Evolutionary conservation across 2,329 filamentous ascomycete species (phyloP), one percentile per base, ranked within the genome.

Genomic region (Waltergamsia citrina): DNA sequence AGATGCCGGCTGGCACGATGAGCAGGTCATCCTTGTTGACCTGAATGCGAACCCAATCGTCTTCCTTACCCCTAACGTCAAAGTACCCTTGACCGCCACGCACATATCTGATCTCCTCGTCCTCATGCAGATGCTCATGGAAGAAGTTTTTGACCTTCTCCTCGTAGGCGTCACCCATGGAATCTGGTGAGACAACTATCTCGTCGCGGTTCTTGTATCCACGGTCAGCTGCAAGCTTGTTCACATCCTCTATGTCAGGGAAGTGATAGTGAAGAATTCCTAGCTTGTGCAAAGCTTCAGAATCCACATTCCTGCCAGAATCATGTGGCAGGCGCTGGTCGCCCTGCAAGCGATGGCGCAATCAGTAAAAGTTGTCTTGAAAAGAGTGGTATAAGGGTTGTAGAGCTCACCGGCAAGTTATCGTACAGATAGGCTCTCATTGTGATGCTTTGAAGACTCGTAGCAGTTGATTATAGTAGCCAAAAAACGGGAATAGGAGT

Each of bases 41-140:
- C 49, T 69, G 65, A 41, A 98, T 87, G 38, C 92, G 69, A 38
- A 98, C 76, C 92, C 92, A 98, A 44, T 83, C 77, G 51, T 96
- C 90, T 15, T 73, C 74, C 56, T 82, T 68, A 50, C 77, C 81
- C 32, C 92, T 69, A 4, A 98, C 88, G 59, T 98, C 92, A 54
- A 98, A 98, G 58, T 83, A 98, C 1, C 92, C 92, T 36, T 75
- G 73, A 0, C 92, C 92, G 40, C 81, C 88, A 21, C 86, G 69
- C 45, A 98, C 88, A 52, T 95, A 98, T 31, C 92, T 71, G 45
- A 98, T 98, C 70, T 98, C 92, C 64, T 98, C 92, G 47, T 98
- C 92, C 65, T 98, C 92, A 55, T 98, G 92, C 49, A 98, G 59
- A 57, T 98, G 92, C 69, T 98, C 92, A 48, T 83, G 58, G 65